These are phyloP conservation scores for Plasmodiophora brassicae DNA, from an alignment of 208 protist species.

Conservation along the genomic window DNA sequence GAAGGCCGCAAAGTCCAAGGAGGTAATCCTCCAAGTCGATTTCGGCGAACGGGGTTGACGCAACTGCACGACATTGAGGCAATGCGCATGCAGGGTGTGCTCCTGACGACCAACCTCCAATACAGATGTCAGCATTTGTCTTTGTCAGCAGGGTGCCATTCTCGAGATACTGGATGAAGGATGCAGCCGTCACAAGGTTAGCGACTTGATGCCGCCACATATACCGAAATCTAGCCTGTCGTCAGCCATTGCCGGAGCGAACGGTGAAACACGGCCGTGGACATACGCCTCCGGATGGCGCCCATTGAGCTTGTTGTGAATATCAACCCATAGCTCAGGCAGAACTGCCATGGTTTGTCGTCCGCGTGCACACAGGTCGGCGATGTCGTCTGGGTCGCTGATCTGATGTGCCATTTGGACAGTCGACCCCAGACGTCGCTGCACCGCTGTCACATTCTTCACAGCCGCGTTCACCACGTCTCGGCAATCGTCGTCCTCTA, in stretches of 20 bases:
- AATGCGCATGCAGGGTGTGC: neutral
- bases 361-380: neutral
- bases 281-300: neutral
- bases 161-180: neutral
- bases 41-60: neutral
- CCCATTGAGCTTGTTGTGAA: neutral
- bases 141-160: neutral
- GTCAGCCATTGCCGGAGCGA: neutral
- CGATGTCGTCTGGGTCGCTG: neutral
- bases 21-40: constrained; percentile 28
- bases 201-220: neutral
- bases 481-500: neutral
- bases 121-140: neutral
- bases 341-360: neutral
- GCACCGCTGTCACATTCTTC: neutral
- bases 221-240: neutral
- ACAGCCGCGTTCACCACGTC: neutral
- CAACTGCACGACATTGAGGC: neutral
- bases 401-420: neutral
- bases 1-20: neutral
- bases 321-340: neutral
- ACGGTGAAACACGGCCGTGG: neutral
- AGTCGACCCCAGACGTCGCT: neutral
- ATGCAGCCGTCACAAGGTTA: neutral
- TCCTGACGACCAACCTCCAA: neutral